Conservation (phyloP, 2,329 filamentous ascomycete genomes). For the Ilyonectria mors-panacis region DNA sequence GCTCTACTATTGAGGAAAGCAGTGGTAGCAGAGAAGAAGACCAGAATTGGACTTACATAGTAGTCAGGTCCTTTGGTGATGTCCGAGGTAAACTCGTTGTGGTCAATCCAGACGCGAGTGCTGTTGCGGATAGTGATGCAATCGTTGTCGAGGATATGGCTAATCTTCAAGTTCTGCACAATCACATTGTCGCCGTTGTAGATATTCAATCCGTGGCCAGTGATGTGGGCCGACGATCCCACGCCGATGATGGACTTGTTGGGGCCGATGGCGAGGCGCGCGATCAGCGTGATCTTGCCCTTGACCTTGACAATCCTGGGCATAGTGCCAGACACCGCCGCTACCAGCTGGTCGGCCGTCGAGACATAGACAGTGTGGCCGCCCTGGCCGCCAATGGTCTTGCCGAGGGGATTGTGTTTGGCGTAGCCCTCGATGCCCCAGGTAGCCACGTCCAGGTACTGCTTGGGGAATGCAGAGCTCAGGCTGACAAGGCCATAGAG, state of each 20-base stretch:
- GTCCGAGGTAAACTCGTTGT: constrained; percentile 63
- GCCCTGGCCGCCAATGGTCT: constrained; percentile 58
- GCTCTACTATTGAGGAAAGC: no score
- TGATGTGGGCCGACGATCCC: constrained; percentile 53
- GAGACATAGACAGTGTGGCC: constrained; percentile 64
- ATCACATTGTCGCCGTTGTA: constrained; percentile 57
- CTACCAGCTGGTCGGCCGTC: constrained; percentile 58
- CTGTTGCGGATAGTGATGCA: constrained; percentile 61
- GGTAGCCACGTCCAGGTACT: constrained; percentile 40
- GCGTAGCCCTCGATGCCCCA: constrained; percentile 49
- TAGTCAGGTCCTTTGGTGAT: constrained; percentile 56
- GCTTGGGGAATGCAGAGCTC: constrained; percentile 33
- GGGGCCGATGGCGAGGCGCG: constrained; percentile 60
- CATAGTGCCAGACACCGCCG: constrained; percentile 56
- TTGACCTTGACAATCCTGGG: constrained; percentile 59
- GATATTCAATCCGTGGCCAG: constrained; percentile 55
- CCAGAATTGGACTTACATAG: constrained; percentile 47
- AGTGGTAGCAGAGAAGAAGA: background rate
- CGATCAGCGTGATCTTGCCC: constrained; percentile 49
- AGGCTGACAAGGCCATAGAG: constrained; percentile 34
- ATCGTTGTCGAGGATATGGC: constrained; percentile 57
- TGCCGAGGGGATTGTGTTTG: constrained; percentile 55
- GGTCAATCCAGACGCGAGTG: constrained; percentile 63
- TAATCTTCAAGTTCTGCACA: constrained; percentile 56
- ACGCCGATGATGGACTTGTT: constrained; percentile 61